These are phyloP conservation scores for Apiospora marii DNA, from an alignment of 2,329 filamentous ascomycete species.

Conservation along the genomic window DNA sequence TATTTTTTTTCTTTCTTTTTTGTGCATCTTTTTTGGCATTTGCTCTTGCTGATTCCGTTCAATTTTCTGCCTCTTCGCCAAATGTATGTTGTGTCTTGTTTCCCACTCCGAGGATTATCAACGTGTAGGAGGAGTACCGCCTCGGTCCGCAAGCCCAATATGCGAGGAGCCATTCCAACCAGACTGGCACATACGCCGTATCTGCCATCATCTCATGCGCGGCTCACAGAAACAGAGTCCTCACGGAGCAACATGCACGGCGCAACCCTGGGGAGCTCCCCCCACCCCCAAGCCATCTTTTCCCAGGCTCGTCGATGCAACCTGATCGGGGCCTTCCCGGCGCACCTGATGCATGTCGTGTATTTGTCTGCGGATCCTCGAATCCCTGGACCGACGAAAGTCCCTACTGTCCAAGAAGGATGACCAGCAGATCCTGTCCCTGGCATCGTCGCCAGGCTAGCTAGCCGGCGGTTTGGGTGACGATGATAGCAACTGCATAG, in stretches of 20 bases:
- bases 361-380: not conserved
- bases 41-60: not conserved
- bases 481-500: too few relatives aligned
- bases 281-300: constrained; percentile 37
- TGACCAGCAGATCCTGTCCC: not conserved
- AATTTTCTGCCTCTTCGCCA: too few relatives aligned
- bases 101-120: not conserved
- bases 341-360: not conserved
- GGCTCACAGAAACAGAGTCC: constrained; percentile 43
- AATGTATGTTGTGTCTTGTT: too few relatives aligned
- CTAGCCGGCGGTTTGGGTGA: not conserved
- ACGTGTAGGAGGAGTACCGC: not conserved
- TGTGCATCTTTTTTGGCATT: too few relatives aligned
- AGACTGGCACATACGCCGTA: not conserved
- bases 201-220: constrained; percentile 30
- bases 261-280: constrained; percentile 40
- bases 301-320: not conserved
- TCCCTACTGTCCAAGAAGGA: not conserved
- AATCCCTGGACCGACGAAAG: not conserved
- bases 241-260: constrained; percentile 41
- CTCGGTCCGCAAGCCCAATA: not conserved
- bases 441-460: not conserved
- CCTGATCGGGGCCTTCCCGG: not conserved
- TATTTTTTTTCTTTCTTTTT: too few relatives aligned
- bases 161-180: not conserved